Conservation (phyloP, 352 stramenopile genomes). For the Thraustochytrium sp. region DNA sequence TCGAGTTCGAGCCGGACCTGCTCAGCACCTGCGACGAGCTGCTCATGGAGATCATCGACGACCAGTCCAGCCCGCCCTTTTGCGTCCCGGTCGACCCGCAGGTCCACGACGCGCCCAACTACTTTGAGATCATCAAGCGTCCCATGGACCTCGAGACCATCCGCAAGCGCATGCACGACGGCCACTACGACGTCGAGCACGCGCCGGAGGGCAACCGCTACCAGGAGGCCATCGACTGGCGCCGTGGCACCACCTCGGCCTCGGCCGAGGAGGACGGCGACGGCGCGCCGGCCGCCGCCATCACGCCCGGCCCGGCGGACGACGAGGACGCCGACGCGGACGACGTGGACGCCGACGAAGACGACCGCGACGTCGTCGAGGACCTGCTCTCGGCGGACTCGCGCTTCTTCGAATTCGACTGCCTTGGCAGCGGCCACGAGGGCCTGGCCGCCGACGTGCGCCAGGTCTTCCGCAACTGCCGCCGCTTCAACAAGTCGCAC, state of each 20-base stretch:
- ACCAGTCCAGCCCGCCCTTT: conserved; percentile 17
- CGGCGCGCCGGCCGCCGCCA: not conserved
- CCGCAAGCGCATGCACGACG: conserved; percentile 14
- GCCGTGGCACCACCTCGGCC: not conserved
- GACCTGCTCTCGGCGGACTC: not conserved
- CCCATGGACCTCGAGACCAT: conserved; percentile 42
- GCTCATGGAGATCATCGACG: conserved; percentile 39
- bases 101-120: conserved; percentile 28
- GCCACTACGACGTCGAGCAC: conserved; percentile 28
- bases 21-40: conserved; percentile 44
- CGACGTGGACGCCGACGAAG: not conserved
- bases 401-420: conserved; percentile 39
- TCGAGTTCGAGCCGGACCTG: conserved; percentile 31
- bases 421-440: conserved; percentile 26
- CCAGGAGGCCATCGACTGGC: conserved; percentile 8
- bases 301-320: conserved; percentile 2
- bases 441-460: conserved; percentile 40
- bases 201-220: conserved; percentile 31
- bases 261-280: conserved; percentile 26
- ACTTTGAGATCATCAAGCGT: conserved; percentile 45
- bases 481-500: conserved; percentile 43
- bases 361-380: not conserved
- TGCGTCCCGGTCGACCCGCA: conserved; percentile 15
- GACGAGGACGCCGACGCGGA: conserved; percentile 13
- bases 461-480: conserved; percentile 38